Percentiles rank a stretch among this genome's conserved stretches.
Conservation (phyloP, 306 rosid species). For the Prunus persica region Prunus_persica_NCBIv2 NC_034015.1:18765501-18766000, state of each 20-base stretch:
- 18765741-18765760: conserved; percentile 62
- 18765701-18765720: not conserved
- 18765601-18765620: conserved; percentile 84
- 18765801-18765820: conserved; percentile 66
- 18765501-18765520: conserved; percentile 70
- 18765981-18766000: not conserved
- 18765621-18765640: conserved; percentile 81
- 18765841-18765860: not conserved
- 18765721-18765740: not conserved
- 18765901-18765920: not conserved
- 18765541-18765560: conserved; percentile 70
- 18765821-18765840: conserved; percentile 91
- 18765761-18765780: conserved; percentile 81
- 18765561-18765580: conserved; percentile 77
- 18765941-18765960: not conserved
- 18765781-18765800: conserved; percentile 76
- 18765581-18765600: conserved; percentile 81
- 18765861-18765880: not conserved
- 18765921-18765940: not conserved
- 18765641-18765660: not conserved
- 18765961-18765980: not conserved
- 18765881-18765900: not conserved
- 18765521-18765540: conserved; percentile 72
- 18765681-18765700: not conserved
- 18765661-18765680: not conserved